Evolutionary conservation across 495 filamentous ascomycete species (phyloP), one percentile per base, ranked within the genome.

Genomic region (Hypoxylon intermedium): DNA sequence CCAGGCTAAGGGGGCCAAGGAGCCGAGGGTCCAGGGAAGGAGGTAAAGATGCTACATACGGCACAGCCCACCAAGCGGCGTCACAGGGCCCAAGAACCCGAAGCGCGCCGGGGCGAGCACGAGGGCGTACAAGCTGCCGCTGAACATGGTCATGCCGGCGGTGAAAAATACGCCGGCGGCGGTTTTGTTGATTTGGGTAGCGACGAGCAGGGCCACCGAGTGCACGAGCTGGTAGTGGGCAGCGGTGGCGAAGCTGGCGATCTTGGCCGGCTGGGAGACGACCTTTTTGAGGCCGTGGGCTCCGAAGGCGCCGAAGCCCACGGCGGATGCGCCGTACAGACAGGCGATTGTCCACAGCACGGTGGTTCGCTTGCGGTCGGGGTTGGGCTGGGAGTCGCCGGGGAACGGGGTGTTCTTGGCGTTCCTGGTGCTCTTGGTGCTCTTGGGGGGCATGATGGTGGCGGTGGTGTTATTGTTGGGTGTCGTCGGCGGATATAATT

Each of bases 151-250:
- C 72, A 76, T 85, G 75, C 73, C 79, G 18, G 76, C 71, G 3
- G 79, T 72, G 54, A 80, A 74, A 36, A 76, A 62, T n/a, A 53
- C 41, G 31, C 69, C 66, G 12, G 77, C 71, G 40, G 75, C 52
- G 21, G 74, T 70, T 56, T 79, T 72, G 18, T 73, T 58, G 24
- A 20, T 36, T 38, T 65, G 68, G 5, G 68, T 60, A 6, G 78
- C 75, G 38, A 85, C 62, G 38, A 86, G 81, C 44, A 88, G 70
- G 37, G 76, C 80, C 42, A 77, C 72, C 28, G 84, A 82, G 73
- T 87, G 85, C 46, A 85, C 67, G 11, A 87, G 73, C 84, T 87
- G 84, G 60, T 88, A 88, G 7, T 87, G 82, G 0, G 84, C 85
- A 9, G 83, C 85, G 1, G 82, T 86, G 12, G 60, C 56, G 75